phyloP scores from a whole-genome alignment of 805 yeast genomes.

The Ogataea dorogensis region DNA sequence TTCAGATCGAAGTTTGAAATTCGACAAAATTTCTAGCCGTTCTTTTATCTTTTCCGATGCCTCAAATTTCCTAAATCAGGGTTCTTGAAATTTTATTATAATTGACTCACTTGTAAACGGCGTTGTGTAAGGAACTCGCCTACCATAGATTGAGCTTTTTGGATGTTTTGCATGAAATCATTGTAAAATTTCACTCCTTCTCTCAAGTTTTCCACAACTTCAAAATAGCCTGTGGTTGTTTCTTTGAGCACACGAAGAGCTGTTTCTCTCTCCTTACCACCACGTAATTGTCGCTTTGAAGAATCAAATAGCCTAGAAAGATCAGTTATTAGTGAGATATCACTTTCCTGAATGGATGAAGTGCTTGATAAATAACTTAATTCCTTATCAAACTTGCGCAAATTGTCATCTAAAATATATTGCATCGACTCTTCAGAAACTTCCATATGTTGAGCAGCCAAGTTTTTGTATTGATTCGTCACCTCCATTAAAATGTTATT shows the following conservation, averaged over 20 bases:
- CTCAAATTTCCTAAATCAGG: neutral
- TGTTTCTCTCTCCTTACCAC: slow-evolving; percentile 41
- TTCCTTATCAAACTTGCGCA: slow-evolving; percentile 50
- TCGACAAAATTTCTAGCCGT: too few species aligned
- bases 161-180: slow-evolving; percentile 51
- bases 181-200: slow-evolving; percentile 73
- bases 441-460: slow-evolving; percentile 39
- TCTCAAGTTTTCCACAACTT: slow-evolving; percentile 55
- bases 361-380: slow-evolving; percentile 45
- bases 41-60: too few species aligned
- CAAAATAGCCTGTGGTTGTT: slow-evolving; percentile 50
- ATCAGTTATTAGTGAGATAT: slow-evolving; percentile 32
- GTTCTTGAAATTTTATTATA: neutral
- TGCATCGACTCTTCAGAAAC: slow-evolving; percentile 38
- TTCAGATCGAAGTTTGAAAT: neutral
- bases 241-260: slow-evolving; percentile 52
- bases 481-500: slow-evolving; percentile 52
- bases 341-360: slow-evolving; percentile 35
- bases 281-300: slow-evolving; percentile 31
- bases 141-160: slow-evolving; percentile 37
- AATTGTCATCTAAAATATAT: slow-evolving; percentile 38
- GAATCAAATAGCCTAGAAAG: slow-evolving; percentile 38
- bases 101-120: slow-evolving; percentile 8
- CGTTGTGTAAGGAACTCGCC: slow-evolving; percentile 33
- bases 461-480: slow-evolving; percentile 29